A percentile compares a stretch with the other conserved stretches of the same genome.
phyloP scores from a whole-genome alignment of 2,329 filamentous ascomycete species.

The Beauveria rudraprayagi region DNA sequence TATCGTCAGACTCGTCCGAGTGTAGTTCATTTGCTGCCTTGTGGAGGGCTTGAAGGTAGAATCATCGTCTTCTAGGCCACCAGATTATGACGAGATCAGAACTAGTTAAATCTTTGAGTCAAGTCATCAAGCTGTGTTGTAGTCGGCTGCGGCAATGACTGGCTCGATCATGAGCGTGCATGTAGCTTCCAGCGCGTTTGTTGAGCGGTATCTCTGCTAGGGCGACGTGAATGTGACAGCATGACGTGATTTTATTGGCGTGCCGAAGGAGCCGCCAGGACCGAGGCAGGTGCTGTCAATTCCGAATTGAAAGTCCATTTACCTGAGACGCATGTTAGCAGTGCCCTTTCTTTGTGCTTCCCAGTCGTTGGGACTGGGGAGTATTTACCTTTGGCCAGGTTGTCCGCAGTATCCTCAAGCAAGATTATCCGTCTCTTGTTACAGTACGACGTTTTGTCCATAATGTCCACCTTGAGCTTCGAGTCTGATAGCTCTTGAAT shows the following conservation, averaged over 20 bases:
- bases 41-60: too few species aligned
- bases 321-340: slow-evolving; percentile 22
- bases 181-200: too few species aligned
- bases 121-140: too few species aligned
- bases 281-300: slow-evolving; percentile 18
- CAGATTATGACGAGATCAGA: too few species aligned
- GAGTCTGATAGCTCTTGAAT: slow-evolving; percentile 73
- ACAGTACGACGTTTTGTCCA: slow-evolving; percentile 98
- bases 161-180: too few species aligned
- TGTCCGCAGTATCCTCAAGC: slow-evolving; percentile 86
- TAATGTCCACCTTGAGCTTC: slow-evolving; percentile 96
- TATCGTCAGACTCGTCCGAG: too few species aligned
- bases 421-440: slow-evolving; percentile 85
- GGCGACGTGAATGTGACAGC: not conserved
- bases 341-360: slow-evolving; percentile 18
- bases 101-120: too few species aligned
- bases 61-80: too few species aligned
- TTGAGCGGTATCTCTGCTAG: too few species aligned
- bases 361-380: not conserved
- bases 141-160: too few species aligned
- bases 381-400: slow-evolving; percentile 68
- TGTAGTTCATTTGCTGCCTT: too few species aligned
- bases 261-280: not conserved
- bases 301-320: slow-evolving; percentile 37
- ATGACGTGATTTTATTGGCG: not conserved